phyloP scores from a whole-genome alignment of 345 rosid species.

The Eucalyptus sp. region DNA sequence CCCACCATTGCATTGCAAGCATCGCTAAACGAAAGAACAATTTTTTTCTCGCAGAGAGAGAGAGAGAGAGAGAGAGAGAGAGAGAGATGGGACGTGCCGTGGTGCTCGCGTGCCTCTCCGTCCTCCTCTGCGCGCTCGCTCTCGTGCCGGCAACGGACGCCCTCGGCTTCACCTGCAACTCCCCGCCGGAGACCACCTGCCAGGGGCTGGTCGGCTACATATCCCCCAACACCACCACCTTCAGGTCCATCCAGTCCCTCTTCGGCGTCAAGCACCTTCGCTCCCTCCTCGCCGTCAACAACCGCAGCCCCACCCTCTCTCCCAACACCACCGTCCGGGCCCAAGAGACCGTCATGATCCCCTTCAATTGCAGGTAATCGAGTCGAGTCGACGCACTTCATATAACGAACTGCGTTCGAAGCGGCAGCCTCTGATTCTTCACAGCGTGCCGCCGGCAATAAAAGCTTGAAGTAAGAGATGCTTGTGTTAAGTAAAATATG shows the following conservation, averaged over 20 bases:
- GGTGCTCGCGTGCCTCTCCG: not conserved
- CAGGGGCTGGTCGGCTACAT: too few species aligned
- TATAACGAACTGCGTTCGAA: not conserved
- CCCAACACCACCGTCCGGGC: not conserved
- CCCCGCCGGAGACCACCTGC: too few species aligned
- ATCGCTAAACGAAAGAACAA: not conserved
- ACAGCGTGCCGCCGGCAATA: not conserved
- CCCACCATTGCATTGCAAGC: not conserved
- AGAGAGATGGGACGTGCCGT: not conserved
- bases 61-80: not conserved
- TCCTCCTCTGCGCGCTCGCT: too few species aligned
- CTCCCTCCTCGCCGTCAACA: constrained; percentile 48
- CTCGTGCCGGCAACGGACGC: too few species aligned
- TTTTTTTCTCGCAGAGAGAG: not conserved
- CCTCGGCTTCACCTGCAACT: too few species aligned
- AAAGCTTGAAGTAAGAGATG: not conserved
- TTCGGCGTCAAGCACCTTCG: constrained; percentile 28
- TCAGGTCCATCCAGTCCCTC: constrained; percentile 21
- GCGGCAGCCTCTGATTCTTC: not conserved
- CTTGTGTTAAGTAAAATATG: not conserved
- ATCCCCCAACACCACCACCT: too few species aligned
- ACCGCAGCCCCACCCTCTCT: constrained; percentile 22
- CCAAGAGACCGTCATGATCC: constrained; percentile 22
- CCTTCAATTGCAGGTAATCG: constrained; percentile 36
- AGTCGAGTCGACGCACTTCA: not conserved